Conservation (phyloP, 2,329 filamentous ascomycete genomes). For the Dactylonectria macrodidyma region DNA sequence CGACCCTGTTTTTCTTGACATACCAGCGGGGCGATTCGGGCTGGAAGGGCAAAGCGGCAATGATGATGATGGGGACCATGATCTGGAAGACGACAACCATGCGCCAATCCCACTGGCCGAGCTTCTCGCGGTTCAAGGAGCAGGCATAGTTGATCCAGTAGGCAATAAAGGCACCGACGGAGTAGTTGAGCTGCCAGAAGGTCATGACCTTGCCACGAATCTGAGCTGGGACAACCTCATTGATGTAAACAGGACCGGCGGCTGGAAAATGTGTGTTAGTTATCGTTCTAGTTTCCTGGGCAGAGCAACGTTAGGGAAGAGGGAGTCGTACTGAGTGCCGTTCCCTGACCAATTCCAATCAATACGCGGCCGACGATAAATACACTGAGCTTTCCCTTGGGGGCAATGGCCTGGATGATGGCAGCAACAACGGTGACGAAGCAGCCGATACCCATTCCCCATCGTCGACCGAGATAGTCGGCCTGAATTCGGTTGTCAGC, state of each 20-base stretch:
- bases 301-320: not conserved
- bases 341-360: constrained; percentile 79
- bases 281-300: not conserved
- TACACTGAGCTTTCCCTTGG: constrained; percentile 71
- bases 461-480: constrained; percentile 73
- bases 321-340: constrained; percentile 66
- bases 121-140: constrained; percentile 65
- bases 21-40: constrained; percentile 80
- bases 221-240: constrained; percentile 74
- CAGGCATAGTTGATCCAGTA: constrained; percentile 75
- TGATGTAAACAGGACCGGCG: constrained; percentile 79
- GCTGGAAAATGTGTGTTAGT: constrained; percentile 55
- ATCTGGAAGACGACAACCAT: constrained; percentile 82
- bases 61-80: constrained; percentile 75
- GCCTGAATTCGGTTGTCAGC: constrained; percentile 52
- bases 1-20: constrained; percentile 73
- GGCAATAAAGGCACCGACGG: constrained; percentile 69
- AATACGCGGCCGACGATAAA: constrained; percentile 80
- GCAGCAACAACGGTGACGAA: constrained; percentile 77
- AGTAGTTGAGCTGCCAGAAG: constrained; percentile 78
- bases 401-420: constrained; percentile 77
- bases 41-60: constrained; percentile 74
- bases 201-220: constrained; percentile 78
- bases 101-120: constrained; percentile 82
- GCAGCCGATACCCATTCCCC: constrained; percentile 77